Evolutionary conservation across 257 asterid genomes (phyloP), one percentile per base, ranked within the genome.

Genomic region (Salvia rosmarinus): DNA sequence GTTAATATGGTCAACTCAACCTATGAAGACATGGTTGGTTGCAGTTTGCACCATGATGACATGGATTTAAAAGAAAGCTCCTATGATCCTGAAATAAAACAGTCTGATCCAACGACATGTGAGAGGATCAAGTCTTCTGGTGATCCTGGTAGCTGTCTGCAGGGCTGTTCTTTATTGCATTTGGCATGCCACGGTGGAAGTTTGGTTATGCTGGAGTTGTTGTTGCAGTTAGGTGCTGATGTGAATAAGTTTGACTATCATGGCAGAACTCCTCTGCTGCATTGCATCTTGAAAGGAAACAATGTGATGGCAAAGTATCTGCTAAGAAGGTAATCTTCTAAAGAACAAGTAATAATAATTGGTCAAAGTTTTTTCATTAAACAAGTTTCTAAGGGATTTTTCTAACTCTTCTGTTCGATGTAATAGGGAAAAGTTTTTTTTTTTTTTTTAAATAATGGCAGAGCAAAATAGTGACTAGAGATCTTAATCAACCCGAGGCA

Each of bases 171-270:
- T 57, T 73, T 94, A 67, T 70, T 91, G 84, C 99, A 94, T 82
- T 85, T 89, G 74, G 97, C 96, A n/a, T 94, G 99, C 83, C 82
- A 82, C n/a, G 47, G 79, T 56, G 92, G 80, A 54, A 86, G 77
- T 77, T 75, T 84, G 64, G 92, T 85, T 76, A 89, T 94, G 92
- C 88, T 94, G 75, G 99, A 94, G 85, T 86, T 94, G 68, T 80
- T 94, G 78, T 81, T 94, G 82, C 99, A 94, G 86, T 83, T 83
- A 54, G 99, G 99, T 49, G 92, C 95, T 69, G 88, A 91, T 70
- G 84, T 89, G 82, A 94, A 94, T 80, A 83, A 77, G 78, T 47
- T 89, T 54, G 99, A 94, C 78, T 77, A 82, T 65, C 96, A 89
- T 70, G 95, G 96, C 66, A 82, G 96, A 78, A 91, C 99, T 60